phyloP scores from a whole-genome alignment of 2,329 filamentous ascomycete genomes.

The Lecanicillium sp. region DNA sequence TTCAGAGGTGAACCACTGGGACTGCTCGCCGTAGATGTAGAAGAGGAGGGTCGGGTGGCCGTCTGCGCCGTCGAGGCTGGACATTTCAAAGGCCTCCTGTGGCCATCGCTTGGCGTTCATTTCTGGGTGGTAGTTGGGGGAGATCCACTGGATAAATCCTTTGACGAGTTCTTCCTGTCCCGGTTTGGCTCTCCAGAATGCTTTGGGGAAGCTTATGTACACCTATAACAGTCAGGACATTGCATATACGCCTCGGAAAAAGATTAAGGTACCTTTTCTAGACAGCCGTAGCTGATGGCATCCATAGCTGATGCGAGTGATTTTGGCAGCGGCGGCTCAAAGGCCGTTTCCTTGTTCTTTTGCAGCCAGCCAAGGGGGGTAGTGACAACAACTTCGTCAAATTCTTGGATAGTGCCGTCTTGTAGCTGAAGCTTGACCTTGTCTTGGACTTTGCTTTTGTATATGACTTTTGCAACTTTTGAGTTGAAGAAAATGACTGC shows the following conservation, averaged over 20 bases:
- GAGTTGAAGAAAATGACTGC: slow-evolving; percentile 49
- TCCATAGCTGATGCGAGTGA: slow-evolving; percentile 55
- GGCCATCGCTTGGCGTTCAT: slow-evolving; percentile 62
- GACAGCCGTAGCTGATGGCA: slow-evolving; percentile 61
- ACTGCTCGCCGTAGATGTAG: slow-evolving; percentile 66
- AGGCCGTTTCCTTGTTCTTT: slow-evolving; percentile 45
- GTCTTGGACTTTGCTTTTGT: slow-evolving; percentile 22
- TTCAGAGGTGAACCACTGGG: slow-evolving; percentile 44
- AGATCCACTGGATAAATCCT: slow-evolving; percentile 71
- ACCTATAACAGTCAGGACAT: slow-evolving; percentile 31
- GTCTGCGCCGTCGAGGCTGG: slow-evolving; percentile 50
- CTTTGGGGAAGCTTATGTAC: slow-evolving; percentile 63
- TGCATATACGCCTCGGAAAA: background rate
- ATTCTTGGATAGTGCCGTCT: slow-evolving; percentile 40
- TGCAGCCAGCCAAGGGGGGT: slow-evolving; percentile 65
- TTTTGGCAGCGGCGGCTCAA: slow-evolving; percentile 53
- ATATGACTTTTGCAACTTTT: slow-evolving; percentile 39
- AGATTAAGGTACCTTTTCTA: slow-evolving; percentile 55
- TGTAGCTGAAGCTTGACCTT: slow-evolving; percentile 40
- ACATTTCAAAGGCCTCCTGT: slow-evolving; percentile 72
- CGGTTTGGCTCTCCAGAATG: slow-evolving; percentile 61
- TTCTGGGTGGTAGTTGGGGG: slow-evolving; percentile 58
- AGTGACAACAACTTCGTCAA: slow-evolving; percentile 65
- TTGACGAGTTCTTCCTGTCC: slow-evolving; percentile 39
- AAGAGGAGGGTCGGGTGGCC: slow-evolving; percentile 81